phyloP scores from a whole-genome alignment of 2,329 filamentous ascomycete species.

The Aspergillus sp. region DNA sequence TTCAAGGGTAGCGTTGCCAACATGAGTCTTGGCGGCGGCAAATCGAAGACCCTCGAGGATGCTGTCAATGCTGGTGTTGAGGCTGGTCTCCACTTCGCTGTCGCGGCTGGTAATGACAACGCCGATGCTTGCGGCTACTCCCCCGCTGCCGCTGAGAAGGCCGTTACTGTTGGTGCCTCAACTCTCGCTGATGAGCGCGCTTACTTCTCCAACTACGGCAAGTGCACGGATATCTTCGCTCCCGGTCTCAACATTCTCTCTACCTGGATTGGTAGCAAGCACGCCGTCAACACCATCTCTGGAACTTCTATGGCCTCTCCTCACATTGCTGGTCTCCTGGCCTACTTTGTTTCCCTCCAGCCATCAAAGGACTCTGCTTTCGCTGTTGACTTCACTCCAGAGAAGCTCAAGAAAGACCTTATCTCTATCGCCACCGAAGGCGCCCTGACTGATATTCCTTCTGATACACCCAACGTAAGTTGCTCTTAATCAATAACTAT shows the following conservation, averaged over 20 bases:
- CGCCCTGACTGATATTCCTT: constrained; percentile 77
- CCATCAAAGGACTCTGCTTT: constrained; percentile 87
- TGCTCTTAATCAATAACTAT: neutral
- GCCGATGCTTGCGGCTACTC: constrained; percentile 99
- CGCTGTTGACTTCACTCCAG: constrained; percentile 84
- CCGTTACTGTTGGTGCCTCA: constrained; percentile 93
- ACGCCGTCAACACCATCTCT: constrained; percentile 97
- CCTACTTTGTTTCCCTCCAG: constrained; percentile 97
- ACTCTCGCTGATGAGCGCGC: constrained; percentile 92
- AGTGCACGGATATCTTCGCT: constrained; percentile 99
- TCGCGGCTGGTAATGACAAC: constrained; percentile 98
- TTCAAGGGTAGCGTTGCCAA: constrained; percentile 99
- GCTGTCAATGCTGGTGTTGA: constrained; percentile 92
- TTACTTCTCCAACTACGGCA: constrained; percentile 99
- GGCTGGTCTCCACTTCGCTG: constrained; percentile 93
- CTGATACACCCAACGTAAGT: constrained; percentile 77
- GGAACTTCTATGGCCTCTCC: constrained; percentile 99
- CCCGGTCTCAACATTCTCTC: constrained; percentile 96
- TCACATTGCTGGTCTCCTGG: constrained; percentile 92
- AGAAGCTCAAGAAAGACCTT: constrained; percentile 88
- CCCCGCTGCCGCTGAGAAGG: constrained; percentile 85
- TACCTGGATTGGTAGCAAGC: constrained; percentile 96
- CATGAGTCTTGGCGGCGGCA: constrained; percentile 98
- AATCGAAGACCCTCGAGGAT: constrained; percentile 85
- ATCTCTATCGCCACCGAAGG: constrained; percentile 78